These are phyloP conservation scores for Solanum hybrid DNA, from an alignment of 305 asterid species.

Conservation along the genomic window DNA sequence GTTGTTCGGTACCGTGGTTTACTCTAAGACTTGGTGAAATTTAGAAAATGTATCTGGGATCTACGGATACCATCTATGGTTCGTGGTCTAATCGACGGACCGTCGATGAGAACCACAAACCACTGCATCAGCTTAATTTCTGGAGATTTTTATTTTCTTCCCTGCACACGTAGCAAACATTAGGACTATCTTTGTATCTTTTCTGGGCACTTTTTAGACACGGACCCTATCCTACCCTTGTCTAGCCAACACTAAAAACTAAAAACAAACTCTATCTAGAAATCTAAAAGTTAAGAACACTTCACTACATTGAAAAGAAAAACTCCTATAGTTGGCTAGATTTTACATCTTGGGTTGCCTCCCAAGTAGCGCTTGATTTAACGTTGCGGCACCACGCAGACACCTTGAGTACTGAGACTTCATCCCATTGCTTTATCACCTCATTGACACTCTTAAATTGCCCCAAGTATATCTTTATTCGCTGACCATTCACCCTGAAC, in stretches of 20 bases:
- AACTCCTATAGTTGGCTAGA: background rate
- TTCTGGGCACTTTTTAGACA: background rate
- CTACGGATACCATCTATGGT: too few species aligned
- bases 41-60: too few species aligned
- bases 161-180: too few species aligned
- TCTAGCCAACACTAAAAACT: background rate
- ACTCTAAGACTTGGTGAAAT: too few species aligned
- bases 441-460: background rate
- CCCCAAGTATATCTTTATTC: background rate
- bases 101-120: too few species aligned
- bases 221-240: background rate
- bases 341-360: background rate
- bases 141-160: too few species aligned
- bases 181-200: background rate
- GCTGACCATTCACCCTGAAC: background rate
- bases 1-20: too few species aligned
- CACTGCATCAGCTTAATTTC: too few species aligned
- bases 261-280: too few species aligned
- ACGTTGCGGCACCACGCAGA: background rate
- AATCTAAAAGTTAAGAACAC: background rate
- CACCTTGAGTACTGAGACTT: background rate
- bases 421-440: background rate
- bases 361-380: background rate
- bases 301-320: background rate
- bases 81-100: too few species aligned